Conservation (phyloP, 2,329 filamentous ascomycete species). For the Verticillium nonalfalfae region DNA sequence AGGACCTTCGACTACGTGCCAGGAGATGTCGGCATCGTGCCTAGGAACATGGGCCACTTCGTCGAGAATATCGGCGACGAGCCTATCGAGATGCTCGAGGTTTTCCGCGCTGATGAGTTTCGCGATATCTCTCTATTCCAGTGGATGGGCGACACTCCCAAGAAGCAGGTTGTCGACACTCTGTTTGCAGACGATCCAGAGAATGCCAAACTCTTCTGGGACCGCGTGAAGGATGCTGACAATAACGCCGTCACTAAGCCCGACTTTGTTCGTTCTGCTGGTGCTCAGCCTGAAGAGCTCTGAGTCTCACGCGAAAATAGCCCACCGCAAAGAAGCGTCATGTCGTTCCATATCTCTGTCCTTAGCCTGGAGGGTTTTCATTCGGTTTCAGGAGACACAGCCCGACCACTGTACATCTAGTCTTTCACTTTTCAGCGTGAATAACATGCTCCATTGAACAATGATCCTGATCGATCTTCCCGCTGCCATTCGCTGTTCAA, state of each 20-base stretch:
- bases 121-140: constrained; percentile 70
- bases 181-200: constrained; percentile 57
- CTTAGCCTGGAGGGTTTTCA: neutral
- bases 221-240: constrained; percentile 53
- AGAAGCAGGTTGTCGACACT: constrained; percentile 59
- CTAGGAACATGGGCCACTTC: constrained; percentile 72
- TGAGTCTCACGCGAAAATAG: neutral
- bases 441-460: too few species aligned
- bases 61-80: constrained; percentile 75
- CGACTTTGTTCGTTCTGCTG: neutral
- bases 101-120: constrained; percentile 67
- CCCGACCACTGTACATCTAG: neutral
- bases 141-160: constrained; percentile 68
- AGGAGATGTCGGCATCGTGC: constrained; percentile 73
- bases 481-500: too few species aligned
- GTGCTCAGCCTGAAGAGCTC: neutral
- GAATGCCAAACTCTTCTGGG: constrained; percentile 55
- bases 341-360: neutral
- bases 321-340: neutral
- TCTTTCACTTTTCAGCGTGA: too few species aligned
- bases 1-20: constrained; percentile 71
- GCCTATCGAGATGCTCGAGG: constrained; percentile 70
- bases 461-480: too few species aligned
- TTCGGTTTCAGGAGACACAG: neutral
- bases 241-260: constrained; percentile 46